Evolutionary conservation across 1,139 yeast species (phyloP).

Genomic region (Lodderomyces orthopsilosis): DNA sequence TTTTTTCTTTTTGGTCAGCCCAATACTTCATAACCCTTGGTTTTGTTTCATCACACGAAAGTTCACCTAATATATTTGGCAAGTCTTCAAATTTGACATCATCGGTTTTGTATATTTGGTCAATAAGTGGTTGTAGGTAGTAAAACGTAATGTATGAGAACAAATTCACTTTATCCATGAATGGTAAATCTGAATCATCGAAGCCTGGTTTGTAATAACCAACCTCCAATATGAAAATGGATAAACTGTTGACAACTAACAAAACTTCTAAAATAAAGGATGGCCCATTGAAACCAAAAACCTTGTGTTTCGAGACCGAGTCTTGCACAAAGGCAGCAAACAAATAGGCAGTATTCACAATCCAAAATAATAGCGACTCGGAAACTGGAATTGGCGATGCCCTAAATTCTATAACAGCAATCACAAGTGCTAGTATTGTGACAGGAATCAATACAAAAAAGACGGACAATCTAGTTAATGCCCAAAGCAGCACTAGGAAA

Average conservation of each 20-base stretch:
- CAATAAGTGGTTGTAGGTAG: slow-evolving; percentile 26
- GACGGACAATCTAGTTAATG: slow-evolving; percentile 6
- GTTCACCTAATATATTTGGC: slow-evolving; percentile 17
- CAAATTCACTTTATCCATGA: slow-evolving; percentile 20
- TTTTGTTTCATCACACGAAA: slow-evolving; percentile 12
- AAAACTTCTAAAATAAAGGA: slow-evolving; percentile 20
- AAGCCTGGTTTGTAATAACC: slow-evolving; percentile 41
- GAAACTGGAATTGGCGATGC: slow-evolving; percentile 27
- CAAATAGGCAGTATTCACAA: slow-evolving; percentile 17
- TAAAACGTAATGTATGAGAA: slow-evolving; percentile 23
- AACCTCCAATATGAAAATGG: slow-evolving; percentile 38
- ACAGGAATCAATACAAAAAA: slow-evolving; percentile 15
- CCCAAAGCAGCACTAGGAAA: slow-evolving; percentile 6
- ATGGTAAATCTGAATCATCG: slow-evolving; percentile 35
- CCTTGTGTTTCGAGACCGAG: slow-evolving; percentile 25
- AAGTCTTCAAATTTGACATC: slow-evolving; percentile 22
- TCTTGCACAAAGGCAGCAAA: slow-evolving; percentile 28
- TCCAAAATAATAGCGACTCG: slow-evolving; percentile 33
- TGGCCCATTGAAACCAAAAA: slow-evolving; percentile 19
- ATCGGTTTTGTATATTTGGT: slow-evolving; percentile 20
- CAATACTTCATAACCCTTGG: slow-evolving; percentile 12
- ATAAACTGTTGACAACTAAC: slow-evolving; percentile 24
- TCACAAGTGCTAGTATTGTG: slow-evolving; percentile 22
- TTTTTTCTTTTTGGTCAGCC: slow-evolving; percentile 8
- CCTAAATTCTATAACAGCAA: slow-evolving; percentile 35